phyloP scores from a whole-genome alignment of 1,284 basidiomycete genomes.

The Thelephora terrestris region DNA sequence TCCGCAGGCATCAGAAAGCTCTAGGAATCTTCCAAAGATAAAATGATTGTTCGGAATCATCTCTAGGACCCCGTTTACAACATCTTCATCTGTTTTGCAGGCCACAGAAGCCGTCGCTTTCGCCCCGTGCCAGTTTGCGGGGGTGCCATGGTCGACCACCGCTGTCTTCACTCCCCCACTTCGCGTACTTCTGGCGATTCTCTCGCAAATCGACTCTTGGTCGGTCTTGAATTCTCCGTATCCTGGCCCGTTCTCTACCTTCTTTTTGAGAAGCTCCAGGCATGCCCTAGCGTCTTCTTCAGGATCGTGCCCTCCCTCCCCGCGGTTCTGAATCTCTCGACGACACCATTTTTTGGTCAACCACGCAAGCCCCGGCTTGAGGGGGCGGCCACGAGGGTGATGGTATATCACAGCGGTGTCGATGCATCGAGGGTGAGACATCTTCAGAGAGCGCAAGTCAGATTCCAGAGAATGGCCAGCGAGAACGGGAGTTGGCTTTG shows the following conservation, averaged over 20 bases:
- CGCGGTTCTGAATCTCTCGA: constrained; percentile 73
- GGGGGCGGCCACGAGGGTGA: constrained; percentile 81
- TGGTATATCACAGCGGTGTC: constrained; percentile 85
- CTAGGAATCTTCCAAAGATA: constrained; percentile 73
- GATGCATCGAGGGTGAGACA: constrained; percentile 76
- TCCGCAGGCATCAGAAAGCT: constrained; percentile 61
- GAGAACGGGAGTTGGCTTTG: constrained; percentile 63
- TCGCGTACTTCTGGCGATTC: constrained; percentile 48
- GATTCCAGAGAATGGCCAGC: constrained; percentile 93
- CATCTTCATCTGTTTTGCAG: constrained; percentile 69
- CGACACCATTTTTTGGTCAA: constrained; percentile 85
- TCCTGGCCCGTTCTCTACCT: constrained; percentile 63
- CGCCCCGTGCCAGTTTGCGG: constrained; percentile 68
- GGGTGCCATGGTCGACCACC: constrained; percentile 80
- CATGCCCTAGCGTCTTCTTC: constrained; percentile 88
- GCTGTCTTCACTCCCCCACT: constrained; percentile 43
- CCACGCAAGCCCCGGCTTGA: constrained; percentile 90
- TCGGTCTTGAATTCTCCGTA: constrained; percentile 84
- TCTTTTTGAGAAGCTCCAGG: constrained; percentile 71
- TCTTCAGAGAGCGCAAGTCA: constrained; percentile 76
- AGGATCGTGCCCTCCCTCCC: constrained; percentile 80
- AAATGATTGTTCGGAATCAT: constrained; percentile 64
- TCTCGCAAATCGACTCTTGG: constrained; percentile 79
- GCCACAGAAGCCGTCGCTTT: constrained; percentile 69
- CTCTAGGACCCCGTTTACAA: constrained; percentile 54